Conservation (phyloP, 768 basidiomycete species). For the Podaxis sp. region DNA sequence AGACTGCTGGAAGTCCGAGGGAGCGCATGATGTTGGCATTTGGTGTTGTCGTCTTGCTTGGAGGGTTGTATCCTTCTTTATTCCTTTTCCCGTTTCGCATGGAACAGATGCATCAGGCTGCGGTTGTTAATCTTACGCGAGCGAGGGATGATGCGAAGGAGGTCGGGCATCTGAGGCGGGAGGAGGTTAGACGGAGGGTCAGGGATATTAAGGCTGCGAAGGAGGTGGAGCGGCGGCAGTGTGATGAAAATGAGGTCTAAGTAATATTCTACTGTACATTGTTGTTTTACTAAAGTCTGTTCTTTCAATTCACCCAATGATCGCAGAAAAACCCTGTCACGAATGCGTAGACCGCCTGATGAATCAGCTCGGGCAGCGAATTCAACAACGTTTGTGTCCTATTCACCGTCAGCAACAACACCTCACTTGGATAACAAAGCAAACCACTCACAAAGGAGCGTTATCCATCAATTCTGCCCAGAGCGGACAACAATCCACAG, state of each 20-base stretch:
- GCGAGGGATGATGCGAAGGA: constrained; percentile 59
- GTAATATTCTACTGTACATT: background rate
- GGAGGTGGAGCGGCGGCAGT: background rate
- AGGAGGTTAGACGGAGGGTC: constrained; percentile 50
- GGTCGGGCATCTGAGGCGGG: constrained; percentile 52
- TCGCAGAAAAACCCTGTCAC: constrained; percentile 11
- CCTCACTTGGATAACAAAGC: background rate
- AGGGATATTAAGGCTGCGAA: constrained; percentile 28
- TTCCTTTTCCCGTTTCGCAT: constrained; percentile 34
- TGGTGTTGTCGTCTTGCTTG: constrained; percentile 34
- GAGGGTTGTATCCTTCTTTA: constrained; percentile 24
- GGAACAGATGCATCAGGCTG: constrained; percentile 48
- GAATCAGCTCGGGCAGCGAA: background rate
- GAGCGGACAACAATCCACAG: background rate
- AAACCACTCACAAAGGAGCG: background rate
- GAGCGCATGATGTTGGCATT: constrained; percentile 49
- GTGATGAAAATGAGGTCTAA: background rate
- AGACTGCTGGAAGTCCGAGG: constrained; percentile 34
- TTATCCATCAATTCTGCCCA: background rate
- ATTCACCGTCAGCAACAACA: background rate
- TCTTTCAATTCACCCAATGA: constrained; percentile 12
- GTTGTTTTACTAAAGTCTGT: background rate
- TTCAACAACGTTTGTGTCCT: background rate
- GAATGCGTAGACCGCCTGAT: constrained; percentile 6
- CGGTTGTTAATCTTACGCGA: constrained; percentile 56